phyloP scores from a whole-genome alignment of 129 eudicot genomes.

The Artemisia tridentata region DNA sequence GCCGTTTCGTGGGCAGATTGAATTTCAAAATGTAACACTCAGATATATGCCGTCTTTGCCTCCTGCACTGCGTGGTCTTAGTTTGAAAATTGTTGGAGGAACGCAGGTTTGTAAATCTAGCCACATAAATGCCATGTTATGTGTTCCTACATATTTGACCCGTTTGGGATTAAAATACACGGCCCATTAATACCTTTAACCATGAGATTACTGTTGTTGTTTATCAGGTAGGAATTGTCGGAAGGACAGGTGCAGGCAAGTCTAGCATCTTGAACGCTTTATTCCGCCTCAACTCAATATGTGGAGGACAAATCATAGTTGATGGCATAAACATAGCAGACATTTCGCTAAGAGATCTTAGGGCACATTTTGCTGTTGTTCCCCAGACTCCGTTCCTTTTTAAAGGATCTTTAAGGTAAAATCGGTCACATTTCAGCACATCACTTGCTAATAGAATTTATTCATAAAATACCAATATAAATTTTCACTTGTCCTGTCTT shows the following conservation, averaged over 20 bases:
- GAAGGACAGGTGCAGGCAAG: constrained; percentile 99
- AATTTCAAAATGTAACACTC: constrained; percentile 78
- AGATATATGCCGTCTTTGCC: constrained; percentile 83
- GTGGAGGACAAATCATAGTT: constrained; percentile 66
- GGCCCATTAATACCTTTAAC: not conserved
- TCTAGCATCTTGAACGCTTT: constrained; percentile 88
- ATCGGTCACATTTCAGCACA: not conserved
- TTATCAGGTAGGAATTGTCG: constrained; percentile 83
- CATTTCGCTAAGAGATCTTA: constrained; percentile 70
- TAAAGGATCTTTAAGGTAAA: constrained; percentile 87
- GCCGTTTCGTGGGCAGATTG: constrained; percentile 70
- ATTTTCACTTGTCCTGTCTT: too few relatives aligned
- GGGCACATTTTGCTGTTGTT: constrained; percentile 78
- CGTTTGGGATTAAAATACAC: not conserved
- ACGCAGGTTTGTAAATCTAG: constrained; percentile 47
- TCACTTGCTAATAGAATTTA: too few relatives aligned
- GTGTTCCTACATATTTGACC: not conserved
- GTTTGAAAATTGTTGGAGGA: constrained; percentile 67
- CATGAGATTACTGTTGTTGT: not conserved
- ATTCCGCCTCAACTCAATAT: constrained; percentile 79
- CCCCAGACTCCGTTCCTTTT: constrained; percentile 92
- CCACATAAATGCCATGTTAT: not conserved
- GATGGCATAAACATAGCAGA: constrained; percentile 70
- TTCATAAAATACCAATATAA: too few relatives aligned
- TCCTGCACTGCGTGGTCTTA: constrained; percentile 64